A percentile compares a stretch with the other conserved stretches of the same genome.
These are phyloP conservation scores for Heterobasidion occidentale DNA, from an alignment of 1,284 basidiomycete genomes.

Conservation along the genomic window DNA sequence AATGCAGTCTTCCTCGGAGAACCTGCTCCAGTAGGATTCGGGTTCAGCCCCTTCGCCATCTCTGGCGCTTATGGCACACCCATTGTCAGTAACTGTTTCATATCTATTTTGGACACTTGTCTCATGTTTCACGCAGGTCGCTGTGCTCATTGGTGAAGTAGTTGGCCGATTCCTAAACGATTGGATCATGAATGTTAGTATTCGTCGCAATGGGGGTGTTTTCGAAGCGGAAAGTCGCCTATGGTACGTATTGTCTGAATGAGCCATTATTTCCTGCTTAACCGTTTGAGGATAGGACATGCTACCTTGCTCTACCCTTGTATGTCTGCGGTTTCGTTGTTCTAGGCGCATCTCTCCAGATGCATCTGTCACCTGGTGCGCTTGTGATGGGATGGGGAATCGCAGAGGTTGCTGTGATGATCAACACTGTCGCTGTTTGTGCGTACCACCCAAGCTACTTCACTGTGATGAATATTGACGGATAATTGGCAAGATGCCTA, in stretches of 20 bases:
- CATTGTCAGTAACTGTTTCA: constrained; percentile 33
- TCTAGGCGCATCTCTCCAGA: constrained; percentile 51
- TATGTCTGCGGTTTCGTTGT: constrained; percentile 59
- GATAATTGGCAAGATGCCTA: constrained; percentile 36
- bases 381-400: constrained; percentile 66
- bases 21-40: constrained; percentile 52
- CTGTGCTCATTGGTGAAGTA: constrained; percentile 61
- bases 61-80: constrained; percentile 58
- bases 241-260: constrained; percentile 35
- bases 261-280: not conserved
- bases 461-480: not conserved
- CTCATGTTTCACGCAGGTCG: constrained; percentile 30
- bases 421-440: constrained; percentile 61
- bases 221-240: constrained; percentile 66
- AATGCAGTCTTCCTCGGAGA: constrained; percentile 61
- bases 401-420: constrained; percentile 51
- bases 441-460: constrained; percentile 14
- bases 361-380: constrained; percentile 45
- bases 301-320: constrained; percentile 54
- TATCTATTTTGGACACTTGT: not conserved
- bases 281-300: constrained; percentile 34
- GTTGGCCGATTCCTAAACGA: constrained; percentile 63
- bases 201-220: constrained; percentile 55
- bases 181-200: constrained; percentile 50
- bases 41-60: constrained; percentile 42